These are phyloP conservation scores for Ophiostoma pallidulum DNA, from an alignment of 2,329 filamentous ascomycete species.

Conservation along the genomic window DNA sequence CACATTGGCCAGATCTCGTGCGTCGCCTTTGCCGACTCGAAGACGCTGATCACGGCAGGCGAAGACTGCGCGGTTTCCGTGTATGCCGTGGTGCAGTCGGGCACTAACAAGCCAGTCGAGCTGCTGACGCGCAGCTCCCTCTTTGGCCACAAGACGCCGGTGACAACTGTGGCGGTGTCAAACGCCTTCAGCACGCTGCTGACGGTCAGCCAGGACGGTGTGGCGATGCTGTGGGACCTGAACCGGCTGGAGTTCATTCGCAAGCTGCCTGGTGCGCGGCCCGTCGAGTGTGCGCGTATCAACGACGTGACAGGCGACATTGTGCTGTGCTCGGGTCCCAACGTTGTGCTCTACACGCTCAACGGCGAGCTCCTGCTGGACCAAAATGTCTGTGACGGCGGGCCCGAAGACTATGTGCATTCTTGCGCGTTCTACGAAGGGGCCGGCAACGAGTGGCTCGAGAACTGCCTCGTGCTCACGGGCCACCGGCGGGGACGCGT, in stretches of 20 bases:
- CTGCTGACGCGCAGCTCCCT: constrained; percentile 69
- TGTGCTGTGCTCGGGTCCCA: constrained; percentile 67
- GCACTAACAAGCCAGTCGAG: constrained; percentile 60
- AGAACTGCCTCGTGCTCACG: constrained; percentile 77
- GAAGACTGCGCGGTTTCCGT: constrained; percentile 87
- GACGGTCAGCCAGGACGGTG: constrained; percentile 71
- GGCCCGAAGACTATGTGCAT: constrained; percentile 65
- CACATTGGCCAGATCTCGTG: constrained; percentile 84
- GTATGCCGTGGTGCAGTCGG: constrained; percentile 61
- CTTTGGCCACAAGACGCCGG: constrained; percentile 81
- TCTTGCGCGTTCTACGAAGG: constrained; percentile 92
- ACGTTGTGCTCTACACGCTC: constrained; percentile 71
- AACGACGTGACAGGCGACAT: constrained; percentile 90
- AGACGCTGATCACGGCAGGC: constrained; percentile 83
- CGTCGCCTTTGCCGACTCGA: constrained; percentile 77
- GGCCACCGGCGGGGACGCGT: constrained; percentile 78
- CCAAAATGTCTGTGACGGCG: constrained; percentile 58
- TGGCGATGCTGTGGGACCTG: constrained; percentile 81
- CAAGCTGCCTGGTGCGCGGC: constrained; percentile 48
- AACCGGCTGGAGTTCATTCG: constrained; percentile 83
- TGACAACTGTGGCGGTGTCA: constrained; percentile 74
- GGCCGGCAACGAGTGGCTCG: constrained; percentile 80
- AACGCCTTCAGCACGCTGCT: constrained; percentile 83
- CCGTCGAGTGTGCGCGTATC: constrained; percentile 67
- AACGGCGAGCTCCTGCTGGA: constrained; percentile 78